A percentile compares a stretch with the other conserved stretches of the same genome.
Evolutionary conservation across 768 basidiomycete species (phyloP).

Genomic region (Auricularia cornea): DNA sequence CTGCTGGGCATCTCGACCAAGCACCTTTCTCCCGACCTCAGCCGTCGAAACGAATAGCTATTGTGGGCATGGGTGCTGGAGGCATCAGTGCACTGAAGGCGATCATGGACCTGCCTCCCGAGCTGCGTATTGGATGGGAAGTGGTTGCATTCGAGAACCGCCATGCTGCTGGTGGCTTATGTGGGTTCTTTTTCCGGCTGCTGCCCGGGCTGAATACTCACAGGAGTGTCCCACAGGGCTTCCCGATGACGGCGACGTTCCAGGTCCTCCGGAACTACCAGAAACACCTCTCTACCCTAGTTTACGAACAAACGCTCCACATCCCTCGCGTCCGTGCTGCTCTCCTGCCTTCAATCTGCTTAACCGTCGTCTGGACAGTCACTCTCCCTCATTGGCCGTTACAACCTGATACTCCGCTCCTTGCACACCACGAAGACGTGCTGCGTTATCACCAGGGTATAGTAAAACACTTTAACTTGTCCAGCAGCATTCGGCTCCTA

Average conservation of each 20-base stretch:
- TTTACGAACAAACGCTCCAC: slow-evolving; percentile 46
- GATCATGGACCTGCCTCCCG: slow-evolving; percentile 38
- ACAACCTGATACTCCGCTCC: slow-evolving; percentile 41
- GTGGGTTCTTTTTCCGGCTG: slow-evolving; percentile 20
- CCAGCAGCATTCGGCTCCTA: slow-evolving; percentile 33
- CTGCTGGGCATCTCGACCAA: background rate
- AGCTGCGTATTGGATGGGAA: slow-evolving; percentile 32
- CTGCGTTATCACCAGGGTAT: slow-evolving; percentile 39
- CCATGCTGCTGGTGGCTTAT: slow-evolving; percentile 46
- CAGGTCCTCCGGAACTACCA: slow-evolving; percentile 39
- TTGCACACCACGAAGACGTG: slow-evolving; percentile 38
- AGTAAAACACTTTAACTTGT: slow-evolving; percentile 32
- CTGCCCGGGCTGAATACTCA: background rate
- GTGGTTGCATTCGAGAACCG: slow-evolving; percentile 48
- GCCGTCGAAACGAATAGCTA: slow-evolving; percentile 26
- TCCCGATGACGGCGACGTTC: slow-evolving; percentile 18
- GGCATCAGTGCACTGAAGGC: slow-evolving; percentile 47
- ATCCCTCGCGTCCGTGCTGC: slow-evolving; percentile 30
- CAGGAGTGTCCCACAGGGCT: slow-evolving; percentile 23
- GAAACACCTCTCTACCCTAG: slow-evolving; percentile 48
- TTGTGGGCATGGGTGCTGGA: slow-evolving; percentile 51
- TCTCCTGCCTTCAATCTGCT: background rate
- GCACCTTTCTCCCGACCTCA: background rate
- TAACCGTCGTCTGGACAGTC: slow-evolving; percentile 18
- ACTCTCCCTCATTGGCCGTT: slow-evolving; percentile 49